Evolutionary conservation across 2,329 filamentous ascomycete species (phyloP).

Genomic region (Akanthomyces lecanii): DNA sequence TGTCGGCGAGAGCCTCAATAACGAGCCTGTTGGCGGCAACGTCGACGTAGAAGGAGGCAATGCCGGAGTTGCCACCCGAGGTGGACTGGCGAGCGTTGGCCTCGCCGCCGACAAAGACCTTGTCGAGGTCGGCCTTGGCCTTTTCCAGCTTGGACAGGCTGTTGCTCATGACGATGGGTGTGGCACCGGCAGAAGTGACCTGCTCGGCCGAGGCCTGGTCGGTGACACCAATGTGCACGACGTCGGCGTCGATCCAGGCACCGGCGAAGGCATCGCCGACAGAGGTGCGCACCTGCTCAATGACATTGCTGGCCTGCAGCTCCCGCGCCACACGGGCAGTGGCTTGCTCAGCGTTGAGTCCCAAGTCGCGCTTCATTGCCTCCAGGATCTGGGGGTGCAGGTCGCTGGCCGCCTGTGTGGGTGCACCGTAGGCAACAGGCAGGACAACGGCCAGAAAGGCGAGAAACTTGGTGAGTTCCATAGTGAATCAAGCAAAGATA

Average conservation of each 20-base stretch:
- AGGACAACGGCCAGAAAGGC: constrained; percentile 35
- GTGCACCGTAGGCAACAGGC: constrained; percentile 37
- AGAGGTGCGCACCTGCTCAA: constrained; percentile 31
- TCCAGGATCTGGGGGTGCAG: constrained; percentile 39
- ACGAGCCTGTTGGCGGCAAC: constrained; percentile 38
- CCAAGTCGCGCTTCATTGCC: constrained; percentile 41
- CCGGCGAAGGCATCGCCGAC: constrained; percentile 34
- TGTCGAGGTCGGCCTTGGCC: constrained; percentile 39
- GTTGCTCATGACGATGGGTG: constrained; percentile 30
- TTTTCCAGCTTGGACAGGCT: constrained; percentile 36
- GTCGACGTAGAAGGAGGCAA: constrained; percentile 38
- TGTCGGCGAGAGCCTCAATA: constrained; percentile 33
- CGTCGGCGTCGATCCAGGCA: constrained; percentile 35
- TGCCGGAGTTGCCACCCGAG: constrained; percentile 24
- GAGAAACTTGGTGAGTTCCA: constrained; percentile 37
- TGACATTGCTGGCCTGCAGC: constrained; percentile 33
- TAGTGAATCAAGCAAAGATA: constrained; percentile 17
- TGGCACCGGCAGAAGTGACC: constrained; percentile 34
- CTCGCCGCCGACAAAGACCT: constrained; percentile 33
- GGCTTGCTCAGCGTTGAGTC: constrained; percentile 35
- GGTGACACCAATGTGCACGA: constrained; percentile 35
- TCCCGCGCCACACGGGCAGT: constrained; percentile 36
- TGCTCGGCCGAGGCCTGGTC: constrained; percentile 32
- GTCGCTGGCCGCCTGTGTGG: constrained; percentile 30
- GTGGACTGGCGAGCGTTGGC: constrained; percentile 24